Percentiles rank a stretch among this genome's conserved stretches.
Conservation (phyloP, 2,329 filamentous ascomycete species). For the Aquanectria penicillioides region DNA sequence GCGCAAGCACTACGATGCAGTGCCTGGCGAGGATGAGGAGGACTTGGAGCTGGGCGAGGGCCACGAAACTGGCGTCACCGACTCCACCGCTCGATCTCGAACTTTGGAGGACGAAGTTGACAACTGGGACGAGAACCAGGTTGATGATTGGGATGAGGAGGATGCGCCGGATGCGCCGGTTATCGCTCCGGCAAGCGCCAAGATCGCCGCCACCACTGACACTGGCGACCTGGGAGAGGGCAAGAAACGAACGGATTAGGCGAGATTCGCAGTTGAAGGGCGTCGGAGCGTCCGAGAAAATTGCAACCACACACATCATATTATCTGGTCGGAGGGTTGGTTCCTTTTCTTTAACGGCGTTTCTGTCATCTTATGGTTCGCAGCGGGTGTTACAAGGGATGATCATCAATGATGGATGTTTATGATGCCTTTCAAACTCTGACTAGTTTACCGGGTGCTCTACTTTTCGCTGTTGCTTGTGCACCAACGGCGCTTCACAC, state of each 20-base stretch:
- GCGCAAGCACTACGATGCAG: slow-evolving; percentile 75
- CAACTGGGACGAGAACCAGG: slow-evolving; percentile 90
- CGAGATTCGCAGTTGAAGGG: background rate
- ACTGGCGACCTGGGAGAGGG: slow-evolving; percentile 42
- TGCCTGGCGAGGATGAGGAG: slow-evolving; percentile 70
- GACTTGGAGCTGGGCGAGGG: slow-evolving; percentile 83
- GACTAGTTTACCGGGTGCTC: background rate
- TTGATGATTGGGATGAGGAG: slow-evolving; percentile 67
- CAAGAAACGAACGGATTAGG: slow-evolving; percentile 48
- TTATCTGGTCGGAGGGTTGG: slow-evolving; percentile 19
- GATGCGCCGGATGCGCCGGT: slow-evolving; percentile 45
- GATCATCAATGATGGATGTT: slow-evolving; percentile 3
- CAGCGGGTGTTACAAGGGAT: slow-evolving; percentile 18
- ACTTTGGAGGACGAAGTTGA: slow-evolving; percentile 84
- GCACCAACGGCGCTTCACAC: too few species aligned
- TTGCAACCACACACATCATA: slow-evolving; percentile 4
- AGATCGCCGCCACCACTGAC: slow-evolving; percentile 38
- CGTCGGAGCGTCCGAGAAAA: slow-evolving; percentile 1
- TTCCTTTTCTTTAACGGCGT: slow-evolving; percentile 22
- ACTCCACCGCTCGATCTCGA: slow-evolving; percentile 44
- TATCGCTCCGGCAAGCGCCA: slow-evolving; percentile 25
- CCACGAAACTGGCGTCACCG: slow-evolving; percentile 74
- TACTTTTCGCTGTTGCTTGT: too few species aligned
- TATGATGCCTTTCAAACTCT: background rate
- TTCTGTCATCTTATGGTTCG: slow-evolving; percentile 14